Percentiles rank a stretch among this genome's conserved stretches.
Evolutionary conservation across 306 rosid species (phyloP).

Genomic region (Prunus mume): DNA sequence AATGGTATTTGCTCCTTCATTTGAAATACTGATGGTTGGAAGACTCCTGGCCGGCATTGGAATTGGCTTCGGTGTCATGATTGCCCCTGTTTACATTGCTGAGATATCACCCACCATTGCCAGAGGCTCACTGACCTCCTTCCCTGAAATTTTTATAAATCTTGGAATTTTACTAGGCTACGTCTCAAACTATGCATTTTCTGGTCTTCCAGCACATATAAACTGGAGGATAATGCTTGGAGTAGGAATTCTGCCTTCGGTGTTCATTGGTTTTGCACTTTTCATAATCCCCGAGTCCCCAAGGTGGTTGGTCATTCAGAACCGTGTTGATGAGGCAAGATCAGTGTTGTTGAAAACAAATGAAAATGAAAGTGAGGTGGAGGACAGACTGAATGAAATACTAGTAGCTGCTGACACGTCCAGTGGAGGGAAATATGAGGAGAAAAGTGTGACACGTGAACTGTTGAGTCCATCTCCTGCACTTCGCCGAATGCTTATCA

Average conservation of each 20-base stretch:
- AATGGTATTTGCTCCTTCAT: constrained; percentile 84
- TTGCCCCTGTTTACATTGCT: constrained; percentile 85
- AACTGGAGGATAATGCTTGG: constrained; percentile 95
- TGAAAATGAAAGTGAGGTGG: constrained; percentile 74
- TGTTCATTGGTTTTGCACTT: constrained; percentile 88
- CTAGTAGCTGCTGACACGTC: constrained; percentile 59
- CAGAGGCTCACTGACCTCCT: constrained; percentile 82
- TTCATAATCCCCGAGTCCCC: constrained; percentile 90
- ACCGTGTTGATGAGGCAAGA: constrained; percentile 81
- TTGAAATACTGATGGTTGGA: constrained; percentile 56
- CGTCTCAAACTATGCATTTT: constrained; percentile 77
- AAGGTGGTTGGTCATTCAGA: constrained; percentile 79
- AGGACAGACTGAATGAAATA: constrained; percentile 84
- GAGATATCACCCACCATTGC: constrained; percentile 78
- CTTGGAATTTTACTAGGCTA: constrained; percentile 85
- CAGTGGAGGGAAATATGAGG: constrained; percentile 49
- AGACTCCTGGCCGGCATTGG: constrained; percentile 86
- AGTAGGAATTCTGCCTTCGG: constrained; percentile 77
- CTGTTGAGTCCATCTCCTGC: constrained; percentile 74
- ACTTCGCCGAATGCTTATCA: constrained; percentile 67
- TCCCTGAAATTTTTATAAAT: constrained; percentile 86
- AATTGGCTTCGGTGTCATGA: constrained; percentile 88
- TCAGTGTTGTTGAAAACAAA: constrained; percentile 70
- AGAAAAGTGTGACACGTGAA: constrained; percentile 67
- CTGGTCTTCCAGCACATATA: constrained; percentile 68